A percentile compares a stretch with the other conserved stretches of the same genome.
Evolutionary conservation across 805 yeast genomes (phyloP).

Genomic region (Metschnikowia lachancei): DNA sequence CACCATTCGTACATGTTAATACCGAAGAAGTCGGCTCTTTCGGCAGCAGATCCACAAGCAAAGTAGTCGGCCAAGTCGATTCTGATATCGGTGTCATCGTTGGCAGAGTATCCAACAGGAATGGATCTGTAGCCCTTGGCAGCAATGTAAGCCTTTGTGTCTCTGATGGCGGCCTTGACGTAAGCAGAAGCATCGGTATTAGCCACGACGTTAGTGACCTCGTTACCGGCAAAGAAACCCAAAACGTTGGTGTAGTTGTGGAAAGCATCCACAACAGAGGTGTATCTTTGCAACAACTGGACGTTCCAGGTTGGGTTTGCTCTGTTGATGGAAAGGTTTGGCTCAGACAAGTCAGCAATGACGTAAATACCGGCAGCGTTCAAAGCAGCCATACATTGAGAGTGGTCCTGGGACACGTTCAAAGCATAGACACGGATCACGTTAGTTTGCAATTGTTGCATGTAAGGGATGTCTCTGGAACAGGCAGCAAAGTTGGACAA

Average conservation of each 20-base stretch:
- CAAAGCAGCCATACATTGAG: slow-evolving; percentile 63
- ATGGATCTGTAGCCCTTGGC: slow-evolving; percentile 59
- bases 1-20: slow-evolving; percentile 91
- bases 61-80: slow-evolving; percentile 69
- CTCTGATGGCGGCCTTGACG: slow-evolving; percentile 82
- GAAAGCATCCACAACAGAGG: slow-evolving; percentile 65
- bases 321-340: slow-evolving; percentile 61
- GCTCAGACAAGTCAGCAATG: slow-evolving; percentile 81
- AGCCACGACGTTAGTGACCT: slow-evolving; percentile 64
- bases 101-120: slow-evolving; percentile 82
- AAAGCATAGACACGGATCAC: slow-evolving; percentile 76
- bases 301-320: slow-evolving; percentile 60
- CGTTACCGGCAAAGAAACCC: slow-evolving; percentile 87
- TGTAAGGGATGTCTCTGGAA: slow-evolving; percentile 71
- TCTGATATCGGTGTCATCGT: slow-evolving; percentile 69
- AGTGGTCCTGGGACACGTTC: slow-evolving; percentile 61
- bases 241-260: slow-evolving; percentile 67
- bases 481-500: slow-evolving; percentile 61
- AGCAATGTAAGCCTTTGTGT: slow-evolving; percentile 64
- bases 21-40: slow-evolving; percentile 78
- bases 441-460: slow-evolving; percentile 60
- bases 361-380: slow-evolving; percentile 88
- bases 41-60: slow-evolving; percentile 66
- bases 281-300: slow-evolving; percentile 64
- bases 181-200: slow-evolving; percentile 77